Base-by-base conservation (phyloP, 345 rosid genomes). In the Microthlaspi erraticum region DNA sequence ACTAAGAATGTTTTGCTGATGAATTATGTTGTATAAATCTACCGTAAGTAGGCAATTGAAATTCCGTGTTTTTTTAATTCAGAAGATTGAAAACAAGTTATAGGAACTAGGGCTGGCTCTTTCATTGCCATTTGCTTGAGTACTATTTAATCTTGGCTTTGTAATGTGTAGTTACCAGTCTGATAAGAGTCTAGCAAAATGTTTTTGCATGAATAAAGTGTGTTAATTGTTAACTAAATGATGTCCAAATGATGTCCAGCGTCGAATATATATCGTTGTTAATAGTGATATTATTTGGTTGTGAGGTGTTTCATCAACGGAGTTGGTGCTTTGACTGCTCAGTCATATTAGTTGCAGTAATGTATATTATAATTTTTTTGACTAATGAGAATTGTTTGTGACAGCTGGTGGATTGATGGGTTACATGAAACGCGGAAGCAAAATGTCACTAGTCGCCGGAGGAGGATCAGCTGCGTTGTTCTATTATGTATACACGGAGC, bases 341-440 rank as follows among this genome's bases (percentile, higher is more conserved):
- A 11, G 17, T 59, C 51, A 53, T 53, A 53, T 46, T 38, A 43
- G 31, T 16, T 64, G 26, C 5, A 4, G 36, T 51, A 51, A 32
- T 8, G n/a, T n/a, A n/a, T n/a, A n/a, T n/a, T n/a, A n/a, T n/a
- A n/a, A n/a, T n/a, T n/a, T n/a, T n/a, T n/a, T n/a, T 5, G 68
- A 49, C 56, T 41, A 17, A 51, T 51, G 38, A 18, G 9, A 57
- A 10, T 26, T 66, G 16, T 60, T 60, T 72, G 50, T 60, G 54
- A 37, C 77, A 93, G 97, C 81, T 76, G 98, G 98, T 76, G 97
- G 97, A 33, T 66, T 79, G 61, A 82, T 93, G 91, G 97, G 97
- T 43, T 93, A 80, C 75, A 2, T 87, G 76, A 93, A 91, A 82
- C 82, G 88, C 5, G 96, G 97, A 49, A 93, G 98, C 81, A 91